These are phyloP conservation scores for Fusarium floridanum DNA, from an alignment of 2,329 filamentous ascomycete genomes.

Conservation along the genomic window DNA sequence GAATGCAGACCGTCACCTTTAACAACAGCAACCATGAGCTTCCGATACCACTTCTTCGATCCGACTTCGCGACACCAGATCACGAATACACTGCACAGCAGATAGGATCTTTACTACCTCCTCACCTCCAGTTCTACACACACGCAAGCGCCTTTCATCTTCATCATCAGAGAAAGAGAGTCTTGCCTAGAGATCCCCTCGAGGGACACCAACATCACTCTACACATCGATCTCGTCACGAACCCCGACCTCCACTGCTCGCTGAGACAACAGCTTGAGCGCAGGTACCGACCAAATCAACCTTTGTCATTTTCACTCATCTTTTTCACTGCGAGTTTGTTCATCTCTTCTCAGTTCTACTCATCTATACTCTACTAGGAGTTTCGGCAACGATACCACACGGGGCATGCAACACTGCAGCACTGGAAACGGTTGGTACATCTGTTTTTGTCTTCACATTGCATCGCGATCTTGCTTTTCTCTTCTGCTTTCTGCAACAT, in stretches of 20 bases:
- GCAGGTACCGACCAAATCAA: not conserved
- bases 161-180: not conserved
- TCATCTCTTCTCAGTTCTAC: not conserved
- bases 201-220: not conserved
- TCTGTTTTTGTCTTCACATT: not conserved
- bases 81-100: not conserved
- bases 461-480: not conserved
- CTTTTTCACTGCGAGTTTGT: not conserved
- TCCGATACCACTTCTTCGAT: not conserved
- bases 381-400: not conserved
- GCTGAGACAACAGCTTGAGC: not conserved
- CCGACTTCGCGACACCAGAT: not conserved
- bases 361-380: not conserved
- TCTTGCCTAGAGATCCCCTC: not conserved
- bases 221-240: not conserved
- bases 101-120: not conserved
- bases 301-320: not conserved
- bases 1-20: not conserved
- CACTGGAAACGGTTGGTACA: not conserved
- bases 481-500: not conserved
- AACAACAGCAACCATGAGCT: not conserved
- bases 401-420: not conserved
- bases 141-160: not conserved
- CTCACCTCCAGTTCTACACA: not conserved
- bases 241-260: not conserved